Evolutionary conservation across 257 asterid species (phyloP).

Genomic region (Nicotiana obtusifolia): DNA sequence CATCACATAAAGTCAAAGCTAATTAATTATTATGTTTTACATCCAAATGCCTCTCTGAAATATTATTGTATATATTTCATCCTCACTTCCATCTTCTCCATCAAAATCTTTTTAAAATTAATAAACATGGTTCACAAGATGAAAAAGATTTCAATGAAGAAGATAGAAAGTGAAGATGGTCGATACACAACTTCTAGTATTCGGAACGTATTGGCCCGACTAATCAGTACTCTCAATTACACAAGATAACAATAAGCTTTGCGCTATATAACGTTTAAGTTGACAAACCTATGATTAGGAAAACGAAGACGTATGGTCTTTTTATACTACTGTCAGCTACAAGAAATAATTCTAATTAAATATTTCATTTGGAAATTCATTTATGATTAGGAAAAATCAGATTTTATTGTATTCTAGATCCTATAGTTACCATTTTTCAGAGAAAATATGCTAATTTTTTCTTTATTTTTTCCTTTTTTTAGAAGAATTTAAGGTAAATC

Average conservation of each 20-base stretch:
- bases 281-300: not conserved
- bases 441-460: too few relatives aligned
- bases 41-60: too few relatives aligned
- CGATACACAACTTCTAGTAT: not conserved
- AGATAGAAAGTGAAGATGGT: not conserved
- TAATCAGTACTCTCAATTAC: not conserved
- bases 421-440: too few relatives aligned
- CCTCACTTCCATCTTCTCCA: not conserved
- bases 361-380: not conserved
- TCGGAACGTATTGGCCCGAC: not conserved
- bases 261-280: not conserved
- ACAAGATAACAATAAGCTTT: not conserved
- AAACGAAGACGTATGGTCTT: not conserved
- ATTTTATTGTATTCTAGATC: too few relatives aligned
- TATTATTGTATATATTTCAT: not conserved
- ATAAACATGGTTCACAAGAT: not conserved
- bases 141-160: not conserved
- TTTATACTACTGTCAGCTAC: not conserved
- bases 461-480: too few relatives aligned
- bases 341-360: not conserved
- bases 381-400: not conserved
- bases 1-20: too few relatives aligned
- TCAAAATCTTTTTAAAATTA: not conserved
- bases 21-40: too few relatives aligned
- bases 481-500: not conserved